Evolutionary conservation across 768 basidiomycete genomes (phyloP), one percentile per base, ranked within the genome.

Genomic region (Astraeus odoratus): DNA sequence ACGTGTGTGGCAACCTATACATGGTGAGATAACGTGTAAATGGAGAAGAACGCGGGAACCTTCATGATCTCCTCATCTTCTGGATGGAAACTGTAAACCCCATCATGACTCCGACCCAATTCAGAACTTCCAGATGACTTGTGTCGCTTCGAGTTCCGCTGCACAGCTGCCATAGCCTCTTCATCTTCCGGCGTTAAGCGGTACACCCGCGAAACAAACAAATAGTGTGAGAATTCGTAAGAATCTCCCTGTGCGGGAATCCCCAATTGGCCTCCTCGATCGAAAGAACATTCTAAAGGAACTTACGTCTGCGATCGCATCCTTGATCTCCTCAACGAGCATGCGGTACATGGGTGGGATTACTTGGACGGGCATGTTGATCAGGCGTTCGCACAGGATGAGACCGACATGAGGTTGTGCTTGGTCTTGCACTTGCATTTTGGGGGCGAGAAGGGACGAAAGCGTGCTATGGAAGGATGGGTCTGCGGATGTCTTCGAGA

Each of bases 321-420:
- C 79, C 29, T 79, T 70, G 16, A 96, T 69, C 61, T 99, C 95
- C 38, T 87, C 81, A 0, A 71, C 67, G 19, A 98, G 72, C 86
- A 97, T 92, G 35, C 73, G 73, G 63, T 94, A 97, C 82, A 96
- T 85, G 1, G 91, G 93, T 5, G 92, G 86, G 8, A 94, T 75
- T 26, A 93, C 80, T 54, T 97, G 90, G 12, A 92, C 84, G 0
- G 95, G 95, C 83, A 99, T 94, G 61, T 98, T 99, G 52, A 96
- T 74, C 41, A 98, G 71, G 1, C 95, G 75, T 61, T 96, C 91
- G 51, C 83, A 86, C 51, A 99, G 70, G 8, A 97, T 73, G 15
- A 96, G 73, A 2, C 90, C 95, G 37, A 95, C 78, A 49, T 86
- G 78, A 15, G 70, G 68, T 30, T 67, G 63, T 27, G 55, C 25